A percentile compares a stretch with the other conserved stretches of the same genome.
These are phyloP conservation scores for Debaryomyces hansenii DNA, from an alignment of 805 yeast species.

Conservation along the genomic window DNA sequence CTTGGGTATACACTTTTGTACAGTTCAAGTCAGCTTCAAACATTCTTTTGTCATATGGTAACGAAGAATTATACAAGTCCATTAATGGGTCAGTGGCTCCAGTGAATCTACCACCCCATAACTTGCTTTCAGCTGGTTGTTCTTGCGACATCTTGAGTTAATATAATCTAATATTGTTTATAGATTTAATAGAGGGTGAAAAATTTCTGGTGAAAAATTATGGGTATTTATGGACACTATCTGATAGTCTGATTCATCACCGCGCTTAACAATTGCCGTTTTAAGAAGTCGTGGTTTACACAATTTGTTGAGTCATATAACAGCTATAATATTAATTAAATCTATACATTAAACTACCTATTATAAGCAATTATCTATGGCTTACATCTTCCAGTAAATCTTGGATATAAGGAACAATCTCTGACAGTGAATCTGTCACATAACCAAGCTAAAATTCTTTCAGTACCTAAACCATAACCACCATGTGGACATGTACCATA, in stretches of 20 bases:
- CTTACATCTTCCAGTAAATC: conserved; percentile 96
- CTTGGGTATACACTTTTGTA: conserved; percentile 88
- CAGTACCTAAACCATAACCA: conserved; percentile 98
- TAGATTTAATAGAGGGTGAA: not conserved
- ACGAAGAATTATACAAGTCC: conserved; percentile 95
- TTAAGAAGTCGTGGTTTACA: no score
- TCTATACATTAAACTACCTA: not conserved
- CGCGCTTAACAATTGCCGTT: conserved; percentile 1
- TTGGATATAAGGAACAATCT: conserved; percentile 96
- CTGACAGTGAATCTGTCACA: conserved; percentile 97
- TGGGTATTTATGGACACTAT: not conserved
- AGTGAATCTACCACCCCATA: conserved; percentile 99
- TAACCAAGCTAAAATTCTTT: conserved; percentile 97
- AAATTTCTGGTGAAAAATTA: not conserved
- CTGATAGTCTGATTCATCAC: conserved; percentile 2
- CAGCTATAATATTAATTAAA: not conserved
- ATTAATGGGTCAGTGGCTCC: conserved; percentile 96
- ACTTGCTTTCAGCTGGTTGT: conserved; percentile 64
- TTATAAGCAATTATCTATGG: conserved; percentile 52
- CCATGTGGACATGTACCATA: conserved; percentile 99
- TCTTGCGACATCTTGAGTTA: conserved; percentile 24
- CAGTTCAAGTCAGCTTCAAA: conserved; percentile 92
- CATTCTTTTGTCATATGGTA: conserved; percentile 95
- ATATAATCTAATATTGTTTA: not conserved
- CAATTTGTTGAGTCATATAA: not conserved